phyloP scores from a whole-genome alignment of 176 grass and related monocot genomes.

The Paspalum vaginatum region DNA sequence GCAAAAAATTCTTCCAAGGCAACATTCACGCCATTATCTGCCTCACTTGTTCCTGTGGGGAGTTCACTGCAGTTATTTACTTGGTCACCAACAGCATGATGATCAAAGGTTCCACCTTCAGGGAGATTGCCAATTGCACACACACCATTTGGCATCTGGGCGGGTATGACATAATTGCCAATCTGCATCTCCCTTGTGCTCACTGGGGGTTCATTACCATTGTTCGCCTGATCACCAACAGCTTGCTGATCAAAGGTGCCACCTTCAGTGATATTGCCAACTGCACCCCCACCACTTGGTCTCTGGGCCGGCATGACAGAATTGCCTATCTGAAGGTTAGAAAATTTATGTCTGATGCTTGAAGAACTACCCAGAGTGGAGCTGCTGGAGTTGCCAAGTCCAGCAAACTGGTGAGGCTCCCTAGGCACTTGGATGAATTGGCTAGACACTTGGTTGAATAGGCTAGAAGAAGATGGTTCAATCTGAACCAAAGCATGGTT shows the following conservation, averaged over 20 bases:
- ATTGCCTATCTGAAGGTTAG: constrained; percentile 8
- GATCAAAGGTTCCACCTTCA: constrained; percentile 11
- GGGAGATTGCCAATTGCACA: constrained; percentile 5
- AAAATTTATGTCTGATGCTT: not conserved
- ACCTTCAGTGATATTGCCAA: constrained; percentile 4
- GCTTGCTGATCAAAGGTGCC: constrained; percentile 11
- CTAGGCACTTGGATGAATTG: not conserved
- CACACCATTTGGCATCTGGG: not conserved
- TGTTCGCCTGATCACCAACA: not conserved
- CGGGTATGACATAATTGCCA: not conserved
- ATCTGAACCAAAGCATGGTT: not conserved
- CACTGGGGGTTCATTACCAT: not conserved
- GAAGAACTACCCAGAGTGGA: constrained; percentile 1
- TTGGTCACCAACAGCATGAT: not conserved
- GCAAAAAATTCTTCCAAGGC: not conserved
- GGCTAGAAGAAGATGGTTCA: not conserved
- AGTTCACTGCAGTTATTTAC: not conserved
- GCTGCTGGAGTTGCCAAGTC: not conserved
- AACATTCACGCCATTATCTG: not conserved
- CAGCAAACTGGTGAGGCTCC: not conserved
- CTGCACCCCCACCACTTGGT: not conserved
- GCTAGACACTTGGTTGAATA: not conserved
- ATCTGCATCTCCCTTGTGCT: not conserved
- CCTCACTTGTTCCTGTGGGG: not conserved
- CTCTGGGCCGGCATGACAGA: not conserved